These are phyloP conservation scores for Neurospora sp. DNA, from an alignment of 495 filamentous ascomycete genomes.

Conservation along the genomic window DNA sequence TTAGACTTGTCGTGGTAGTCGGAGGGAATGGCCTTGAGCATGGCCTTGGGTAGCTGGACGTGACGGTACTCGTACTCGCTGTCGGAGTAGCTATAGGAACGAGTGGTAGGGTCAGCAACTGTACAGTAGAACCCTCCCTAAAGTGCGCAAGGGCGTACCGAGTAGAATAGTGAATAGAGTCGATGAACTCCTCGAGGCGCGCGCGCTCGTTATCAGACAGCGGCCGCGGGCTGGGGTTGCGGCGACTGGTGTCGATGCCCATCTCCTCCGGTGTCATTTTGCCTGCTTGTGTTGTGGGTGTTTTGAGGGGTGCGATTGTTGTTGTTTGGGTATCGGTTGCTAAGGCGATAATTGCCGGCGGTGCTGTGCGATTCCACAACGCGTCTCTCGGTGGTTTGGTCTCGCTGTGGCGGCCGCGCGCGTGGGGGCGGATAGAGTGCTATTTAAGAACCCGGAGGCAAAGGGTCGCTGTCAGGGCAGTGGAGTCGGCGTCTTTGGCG, in stretches of 20 bases:
- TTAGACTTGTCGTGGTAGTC: slow-evolving; percentile 88
- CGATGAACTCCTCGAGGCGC: slow-evolving; percentile 80
- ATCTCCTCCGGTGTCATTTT: slow-evolving; percentile 16
- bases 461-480: background rate
- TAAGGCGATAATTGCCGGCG: background rate
- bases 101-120: slow-evolving; percentile 4
- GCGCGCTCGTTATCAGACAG: slow-evolving; percentile 72
- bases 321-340: background rate
- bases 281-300: background rate
- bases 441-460: background rate
- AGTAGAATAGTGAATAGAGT: slow-evolving; percentile 89
- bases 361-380: background rate
- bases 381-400: background rate
- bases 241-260: slow-evolving; percentile 70
- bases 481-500: background rate
- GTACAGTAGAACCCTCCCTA: background rate
- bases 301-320: background rate
- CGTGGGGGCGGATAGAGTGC: background rate
- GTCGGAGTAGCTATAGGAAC: slow-evolving; percentile 62
- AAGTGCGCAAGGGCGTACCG: slow-evolving; percentile 44
- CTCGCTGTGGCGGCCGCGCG: background rate
- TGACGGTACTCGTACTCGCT: slow-evolving; percentile 87
- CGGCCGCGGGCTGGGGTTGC: slow-evolving; percentile 74
- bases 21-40: slow-evolving; percentile 93
- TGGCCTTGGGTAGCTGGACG: slow-evolving; percentile 91